These are phyloP conservation scores for Cladosporium halotolerans DNA, from an alignment of 2,329 filamentous ascomycete species.

Conservation along the genomic window DNA sequence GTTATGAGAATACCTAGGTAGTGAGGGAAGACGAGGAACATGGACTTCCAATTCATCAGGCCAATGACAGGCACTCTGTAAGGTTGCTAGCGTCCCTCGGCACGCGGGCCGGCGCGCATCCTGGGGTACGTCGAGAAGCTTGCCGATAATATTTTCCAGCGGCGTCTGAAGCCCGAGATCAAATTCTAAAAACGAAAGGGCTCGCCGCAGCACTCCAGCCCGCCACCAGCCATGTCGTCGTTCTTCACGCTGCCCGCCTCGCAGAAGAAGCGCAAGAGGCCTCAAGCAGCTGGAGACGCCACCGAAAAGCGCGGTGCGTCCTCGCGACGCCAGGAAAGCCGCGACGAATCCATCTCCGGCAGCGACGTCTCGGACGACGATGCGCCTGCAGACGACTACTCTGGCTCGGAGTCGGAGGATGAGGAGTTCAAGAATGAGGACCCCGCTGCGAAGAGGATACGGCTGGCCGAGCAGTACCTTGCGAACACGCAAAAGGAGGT, in stretches of 20 bases:
- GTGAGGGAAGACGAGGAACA: too few species aligned
- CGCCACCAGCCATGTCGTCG: constrained; percentile 63
- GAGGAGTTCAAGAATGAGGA: constrained; percentile 81
- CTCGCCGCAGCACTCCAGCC: too few species aligned
- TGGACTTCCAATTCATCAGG: too few species aligned
- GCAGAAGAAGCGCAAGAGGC: constrained; percentile 83
- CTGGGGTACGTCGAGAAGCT: too few species aligned
- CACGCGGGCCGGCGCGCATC: too few species aligned
- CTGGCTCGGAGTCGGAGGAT: constrained; percentile 44
- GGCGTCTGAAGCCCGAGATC: neutral
- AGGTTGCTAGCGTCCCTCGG: too few species aligned
- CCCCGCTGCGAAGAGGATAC: constrained; percentile 76
- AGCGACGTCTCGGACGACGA: constrained; percentile 69
- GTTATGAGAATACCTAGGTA: too few species aligned
- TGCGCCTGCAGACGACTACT: constrained; percentile 32
- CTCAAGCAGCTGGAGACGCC: constrained; percentile 48
- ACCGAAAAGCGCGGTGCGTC: constrained; percentile 35
- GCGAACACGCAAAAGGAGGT: constrained; percentile 77
- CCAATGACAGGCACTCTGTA: too few species aligned
- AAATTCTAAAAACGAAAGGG: too few species aligned
- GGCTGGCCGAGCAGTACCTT: constrained; percentile 86
- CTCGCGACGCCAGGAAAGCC: constrained; percentile 39
- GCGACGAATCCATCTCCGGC: constrained; percentile 79
- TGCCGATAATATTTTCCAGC: neutral
- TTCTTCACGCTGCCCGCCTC: constrained; percentile 89